Evolutionary conservation across 257 asterid genomes (phyloP), one percentile per base, ranked within the genome.

Genomic region (Prunella vulgaris): DNA sequence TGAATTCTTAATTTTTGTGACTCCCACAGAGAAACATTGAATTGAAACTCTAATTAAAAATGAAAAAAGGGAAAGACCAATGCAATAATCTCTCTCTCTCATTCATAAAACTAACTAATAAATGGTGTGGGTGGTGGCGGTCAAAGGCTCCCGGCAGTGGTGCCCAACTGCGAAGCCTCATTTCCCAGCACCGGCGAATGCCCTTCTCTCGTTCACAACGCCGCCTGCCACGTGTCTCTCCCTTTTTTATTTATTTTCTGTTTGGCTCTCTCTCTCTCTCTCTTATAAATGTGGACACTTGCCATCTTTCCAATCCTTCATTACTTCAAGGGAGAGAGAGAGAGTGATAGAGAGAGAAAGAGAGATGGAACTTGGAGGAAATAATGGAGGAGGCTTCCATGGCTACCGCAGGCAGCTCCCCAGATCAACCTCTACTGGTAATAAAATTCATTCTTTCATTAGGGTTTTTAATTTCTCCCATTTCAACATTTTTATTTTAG

Each of bases 201-300:
- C 68, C 53, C 68, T 81, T 75, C 80, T 78, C 88, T 83, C 80
- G 90, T 87, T 85, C 83, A 33, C 86, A 51, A 81, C 88, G 90
- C 88, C 90, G 4, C 28, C n/a, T 28, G 88, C 87, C 90, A 87
- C 94, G 88, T 81, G 88, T 46, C 10, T 49, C 5, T 24, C 5
- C 17, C 35, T 6, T 42, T 67, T 13, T 27, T 52, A 32, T 49
- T 12, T 5, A 21, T 42, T 5, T 32, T 28, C 14, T n/a, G 33
- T 59, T 63, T 70, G 42, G 64, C 74, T 75, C 71, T n/a, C n/a
- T n/a, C n/a, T n/a, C n/a, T n/a, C n/a, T n/a, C n/a, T n/a, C n/a
- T n/a, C n/a, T n/a, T 68, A 77, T 81, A 73, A 49, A 83, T 79
- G 38, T 60, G 48, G 78, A 37, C 79, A 57, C 79, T 66, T 62